Percentiles rank a stretch among this genome's conserved stretches.
Conservation (phyloP, 1,284 basidiomycete species). For the Amylostereum areolatum region DNA sequence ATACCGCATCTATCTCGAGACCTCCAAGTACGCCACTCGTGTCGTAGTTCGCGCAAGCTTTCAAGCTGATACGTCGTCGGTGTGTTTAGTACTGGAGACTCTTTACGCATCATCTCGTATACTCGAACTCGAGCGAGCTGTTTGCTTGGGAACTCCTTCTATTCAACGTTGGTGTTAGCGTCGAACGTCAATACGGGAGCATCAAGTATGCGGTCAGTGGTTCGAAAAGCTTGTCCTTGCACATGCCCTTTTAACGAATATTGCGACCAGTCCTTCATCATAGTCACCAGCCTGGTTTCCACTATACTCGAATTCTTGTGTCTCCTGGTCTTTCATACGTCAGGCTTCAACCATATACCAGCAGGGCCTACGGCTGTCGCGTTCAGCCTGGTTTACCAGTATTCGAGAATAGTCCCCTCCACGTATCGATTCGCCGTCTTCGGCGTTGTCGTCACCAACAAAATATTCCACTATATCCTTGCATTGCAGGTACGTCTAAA, state of each 20-base stretch:
- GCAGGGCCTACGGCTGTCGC: constrained; percentile 70
- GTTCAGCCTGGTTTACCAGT: constrained; percentile 77
- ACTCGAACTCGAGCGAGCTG: constrained; percentile 81
- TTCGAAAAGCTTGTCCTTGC: background rate
- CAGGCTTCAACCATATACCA: constrained; percentile 69
- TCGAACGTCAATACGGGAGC: constrained; percentile 85
- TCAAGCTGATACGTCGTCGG: background rate
- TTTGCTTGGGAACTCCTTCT: constrained; percentile 73
- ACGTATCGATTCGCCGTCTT: constrained; percentile 74
- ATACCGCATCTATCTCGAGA: constrained; percentile 66
- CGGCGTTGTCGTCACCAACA: constrained; percentile 71
- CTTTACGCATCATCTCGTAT: constrained; percentile 69
- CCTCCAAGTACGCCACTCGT: constrained; percentile 46
- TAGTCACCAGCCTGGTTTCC: constrained; percentile 53
- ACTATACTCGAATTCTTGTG: constrained; percentile 62
- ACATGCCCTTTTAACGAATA: background rate
- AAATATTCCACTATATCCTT: constrained; percentile 31
- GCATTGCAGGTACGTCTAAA: constrained; percentile 9
- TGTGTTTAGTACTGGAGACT: constrained; percentile 78
- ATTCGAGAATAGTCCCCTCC: constrained; percentile 69
- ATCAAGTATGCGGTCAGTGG: constrained; percentile 80
- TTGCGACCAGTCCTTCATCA: constrained; percentile 5
- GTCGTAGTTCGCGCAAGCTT: background rate
- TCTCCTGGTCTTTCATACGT: constrained; percentile 55
- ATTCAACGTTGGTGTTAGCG: constrained; percentile 64